Percentiles rank a stretch among this genome's conserved stretches.
phyloP scores from a whole-genome alignment of 139 green algal genomes.

The Mychonastes homosphaera region DNA sequence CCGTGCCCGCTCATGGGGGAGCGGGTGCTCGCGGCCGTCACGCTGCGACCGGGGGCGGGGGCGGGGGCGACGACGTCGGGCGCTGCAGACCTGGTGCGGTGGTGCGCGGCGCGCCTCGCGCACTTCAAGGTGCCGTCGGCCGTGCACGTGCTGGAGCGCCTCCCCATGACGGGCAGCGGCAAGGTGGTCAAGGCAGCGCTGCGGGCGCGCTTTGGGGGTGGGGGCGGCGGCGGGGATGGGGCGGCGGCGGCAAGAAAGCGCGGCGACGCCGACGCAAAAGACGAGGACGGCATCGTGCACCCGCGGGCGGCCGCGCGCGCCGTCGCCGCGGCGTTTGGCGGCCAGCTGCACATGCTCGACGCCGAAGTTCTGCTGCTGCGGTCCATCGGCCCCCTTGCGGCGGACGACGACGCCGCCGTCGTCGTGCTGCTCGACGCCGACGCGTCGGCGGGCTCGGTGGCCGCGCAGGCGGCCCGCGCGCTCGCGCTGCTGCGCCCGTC shows the following conservation, averaged over 20 bases:
- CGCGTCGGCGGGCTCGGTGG: not conserved
- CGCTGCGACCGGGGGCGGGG: slow-evolving; percentile 8
- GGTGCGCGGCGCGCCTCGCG: slow-evolving; percentile 54
- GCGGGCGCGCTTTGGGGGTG: too few species aligned
- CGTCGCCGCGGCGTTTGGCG: not conserved
- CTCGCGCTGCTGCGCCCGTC: not conserved
- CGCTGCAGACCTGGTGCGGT: slow-evolving; percentile 41
- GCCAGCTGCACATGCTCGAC: not conserved
- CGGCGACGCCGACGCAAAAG: too few species aligned
- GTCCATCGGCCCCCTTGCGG: not conserved
- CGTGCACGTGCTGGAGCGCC: slow-evolving; percentile 48
- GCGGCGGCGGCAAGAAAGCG: too few species aligned
- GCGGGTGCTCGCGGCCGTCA: slow-evolving; percentile 40
- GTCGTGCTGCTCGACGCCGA: not conserved
- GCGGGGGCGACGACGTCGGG: not conserved
- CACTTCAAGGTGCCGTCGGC: slow-evolving; percentile 68
- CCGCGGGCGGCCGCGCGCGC: not conserved
- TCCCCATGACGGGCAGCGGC: slow-evolving; percentile 70
- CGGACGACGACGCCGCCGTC: too few species aligned
- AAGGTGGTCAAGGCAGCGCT: slow-evolving; percentile 76
- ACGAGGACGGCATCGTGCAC: slow-evolving; percentile 23
- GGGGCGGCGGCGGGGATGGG: too few species aligned
- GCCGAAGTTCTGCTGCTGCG: not conserved
- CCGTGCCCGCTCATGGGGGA: slow-evolving; percentile 69
- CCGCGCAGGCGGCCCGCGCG: slow-evolving; percentile 11